Evolutionary conservation across 1,284 basidiomycete genomes (phyloP).

Genomic region (Kalmanozyma brasiliensis): DNA sequence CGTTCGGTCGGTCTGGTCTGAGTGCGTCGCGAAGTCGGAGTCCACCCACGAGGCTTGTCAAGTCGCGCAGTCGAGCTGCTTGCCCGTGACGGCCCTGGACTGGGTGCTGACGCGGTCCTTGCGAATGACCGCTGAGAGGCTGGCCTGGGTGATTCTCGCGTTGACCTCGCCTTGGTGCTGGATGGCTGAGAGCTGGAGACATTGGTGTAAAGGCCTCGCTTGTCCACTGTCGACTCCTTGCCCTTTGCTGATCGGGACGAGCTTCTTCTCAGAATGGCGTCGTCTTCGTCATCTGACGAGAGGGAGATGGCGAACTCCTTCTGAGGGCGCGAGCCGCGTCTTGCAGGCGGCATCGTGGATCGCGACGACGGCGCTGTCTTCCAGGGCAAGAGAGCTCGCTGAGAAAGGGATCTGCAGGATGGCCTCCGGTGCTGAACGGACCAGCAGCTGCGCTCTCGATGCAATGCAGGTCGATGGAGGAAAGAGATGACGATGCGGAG

Average conservation of each 20-base stretch:
- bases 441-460: no score
- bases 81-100: slow-evolving; percentile 3
- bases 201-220: neutral
- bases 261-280: slow-evolving; percentile 17
- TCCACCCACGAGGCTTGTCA: neutral
- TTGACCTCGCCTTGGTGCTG: no score
- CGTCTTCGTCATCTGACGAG: slow-evolving; percentile 25
- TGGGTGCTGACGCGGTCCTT: slow-evolving; percentile 1
- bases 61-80: slow-evolving; percentile 1
- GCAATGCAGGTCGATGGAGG: neutral
- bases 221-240: slow-evolving; percentile 3
- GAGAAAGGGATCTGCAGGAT: no score
- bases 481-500: neutral
- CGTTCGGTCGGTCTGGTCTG: neutral
- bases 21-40: neutral
- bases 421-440: no score
- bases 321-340: slow-evolving; percentile 10
- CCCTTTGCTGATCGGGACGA: slow-evolving; percentile 1
- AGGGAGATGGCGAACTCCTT: slow-evolving; percentile 25
- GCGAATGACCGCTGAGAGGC: slow-evolving; percentile 5
- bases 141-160: neutral
- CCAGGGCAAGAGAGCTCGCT: no score
- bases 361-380: no score
- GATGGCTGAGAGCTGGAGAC: no score
- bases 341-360: slow-evolving; percentile 19